Percentiles rank a stretch among this genome's conserved stretches.
phyloP scores from a whole-genome alignment of 148 eudicot species.

The Linanthus parryae region DNA sequence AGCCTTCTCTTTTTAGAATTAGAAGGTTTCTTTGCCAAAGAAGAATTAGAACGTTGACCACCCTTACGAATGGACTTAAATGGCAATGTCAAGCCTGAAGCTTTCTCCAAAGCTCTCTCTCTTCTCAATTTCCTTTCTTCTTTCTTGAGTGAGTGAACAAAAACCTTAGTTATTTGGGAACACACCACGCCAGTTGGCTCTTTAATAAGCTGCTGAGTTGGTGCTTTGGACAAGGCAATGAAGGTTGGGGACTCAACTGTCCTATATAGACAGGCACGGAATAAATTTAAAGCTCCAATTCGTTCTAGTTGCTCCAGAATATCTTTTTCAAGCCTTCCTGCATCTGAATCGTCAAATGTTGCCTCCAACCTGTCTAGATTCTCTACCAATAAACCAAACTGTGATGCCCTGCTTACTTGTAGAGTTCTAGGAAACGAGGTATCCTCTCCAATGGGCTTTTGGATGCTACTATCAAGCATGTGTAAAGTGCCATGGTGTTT shows the following conservation, averaged over 20 bases:
- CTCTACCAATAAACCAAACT: constrained; percentile 55
- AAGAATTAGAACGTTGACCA: constrained; percentile 12
- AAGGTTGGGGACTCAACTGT: constrained; percentile 25
- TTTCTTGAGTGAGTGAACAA: constrained; percentile 55
- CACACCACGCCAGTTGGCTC: constrained; percentile 14
- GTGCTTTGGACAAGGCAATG: constrained; percentile 15
- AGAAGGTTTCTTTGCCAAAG: constrained; percentile 23
- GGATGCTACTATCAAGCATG: constrained; percentile 16
- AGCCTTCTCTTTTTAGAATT: constrained; percentile 33
- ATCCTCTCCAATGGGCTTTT: constrained; percentile 20
- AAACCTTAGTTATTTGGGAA: constrained; percentile 21
- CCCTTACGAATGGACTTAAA: constrained; percentile 15
- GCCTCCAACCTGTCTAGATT: constrained; percentile 56
- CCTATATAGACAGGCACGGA: constrained; percentile 56
- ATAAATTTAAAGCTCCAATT: constrained; percentile 66
- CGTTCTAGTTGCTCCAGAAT: constrained; percentile 64
- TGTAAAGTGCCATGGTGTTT: constrained; percentile 13
- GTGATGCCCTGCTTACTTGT: constrained; percentile 37
- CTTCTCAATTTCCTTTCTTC: constrained; percentile 54
- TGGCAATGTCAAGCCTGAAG: constrained; percentile 7
- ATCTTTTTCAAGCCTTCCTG: constrained; percentile 51
- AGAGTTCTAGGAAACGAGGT: constrained; percentile 28
- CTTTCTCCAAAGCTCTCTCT: constrained; percentile 22
- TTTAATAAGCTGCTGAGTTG: constrained; percentile 21
- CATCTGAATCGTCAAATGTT: constrained; percentile 46